Base-by-base conservation (phyloP, 257 asterid genomes). In the Ilex asprella region DNA sequence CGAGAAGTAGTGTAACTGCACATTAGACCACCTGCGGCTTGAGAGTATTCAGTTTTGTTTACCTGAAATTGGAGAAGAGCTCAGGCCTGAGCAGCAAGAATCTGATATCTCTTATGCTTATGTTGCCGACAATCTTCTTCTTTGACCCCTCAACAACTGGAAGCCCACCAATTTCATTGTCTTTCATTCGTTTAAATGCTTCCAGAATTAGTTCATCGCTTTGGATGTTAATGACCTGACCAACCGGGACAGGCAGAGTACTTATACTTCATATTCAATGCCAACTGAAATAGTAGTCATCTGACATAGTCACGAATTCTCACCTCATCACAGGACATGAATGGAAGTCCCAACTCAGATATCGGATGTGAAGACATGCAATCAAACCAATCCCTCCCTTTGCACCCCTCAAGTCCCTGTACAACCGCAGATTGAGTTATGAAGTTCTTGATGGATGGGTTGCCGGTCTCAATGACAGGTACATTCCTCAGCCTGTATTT, bases 131-230 rank as follows among this genome's bases (percentile, higher is more conserved):
- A 11, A 86, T 85, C 69, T 77, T 85, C 76, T 52, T 77, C 11
- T 73, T 69, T 16, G 73, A 52, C 14, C 95, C 96, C 66, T 83
- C 89, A 9, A 79, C 67, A 39, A 92, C 86, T 0, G 99, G 97
- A 3, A 92, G 83, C 6, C 97, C 97, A 58, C 99, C 99, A 3
- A 89, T 83, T 70, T 79, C 70, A 31, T 76, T 80, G 7, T 92
- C 94, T 76, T 84, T 89, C 99, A 92, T 89, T 69, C 80, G 89
- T 79, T 82, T 82, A 75, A 92, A 92, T 53, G 94, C 99, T 74
- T 75, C 86, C 13, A 92, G 78, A 73, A 92, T 75, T 73, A 92
- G 61, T 50, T 92, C 94, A 64, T 80, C 60, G 30, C 84, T 79
- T 69, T 53, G 77, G 43, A 78, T 81, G 52, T 75, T 78, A 55